Conservation (phyloP, 116 monocot genomes). For the Cymodocea nodosa region DNA sequence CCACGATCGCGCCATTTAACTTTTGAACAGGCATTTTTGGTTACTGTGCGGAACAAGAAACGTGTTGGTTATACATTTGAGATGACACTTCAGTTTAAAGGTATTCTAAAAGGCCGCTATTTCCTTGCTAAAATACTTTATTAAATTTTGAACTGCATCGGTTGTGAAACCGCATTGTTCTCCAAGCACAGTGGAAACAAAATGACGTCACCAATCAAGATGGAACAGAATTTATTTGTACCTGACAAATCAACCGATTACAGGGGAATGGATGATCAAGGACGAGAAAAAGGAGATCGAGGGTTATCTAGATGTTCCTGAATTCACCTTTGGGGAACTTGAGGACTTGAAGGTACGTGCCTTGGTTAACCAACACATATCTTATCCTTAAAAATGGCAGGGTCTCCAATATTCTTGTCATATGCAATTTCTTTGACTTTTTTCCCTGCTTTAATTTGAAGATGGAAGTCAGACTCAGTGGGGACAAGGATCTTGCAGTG, state of each 20-base stretch:
- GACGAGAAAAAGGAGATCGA: slow-evolving; percentile 54
- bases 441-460: slow-evolving; percentile 10
- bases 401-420: neutral
- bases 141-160: neutral
- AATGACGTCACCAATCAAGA: no score
- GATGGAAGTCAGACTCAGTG: slow-evolving; percentile 57
- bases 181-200: no score
- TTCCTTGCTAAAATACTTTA: neutral
- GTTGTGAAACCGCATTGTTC: no score
- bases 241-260: neutral
- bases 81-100: slow-evolving; percentile 69
- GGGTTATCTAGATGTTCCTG: slow-evolving; percentile 76
- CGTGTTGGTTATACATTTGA: slow-evolving; percentile 90
- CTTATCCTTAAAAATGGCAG: neutral
- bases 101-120: slow-evolving; percentile 12
- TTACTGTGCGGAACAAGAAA: slow-evolving; percentile 88
- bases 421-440: neutral
- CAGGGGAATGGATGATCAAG: slow-evolving; percentile 76
- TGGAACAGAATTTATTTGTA: no score
- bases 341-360: slow-evolving; percentile 66
- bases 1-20: neutral
- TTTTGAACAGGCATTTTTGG: slow-evolving; percentile 63
- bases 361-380: neutral
- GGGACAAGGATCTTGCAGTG: slow-evolving; percentile 41
- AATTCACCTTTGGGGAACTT: slow-evolving; percentile 88